A percentile compares a stretch with the other conserved stretches of the same genome.
These are phyloP conservation scores for Trichosporon inkin DNA, from an alignment of 1,284 basidiomycete species.

Conservation along the genomic window DNA sequence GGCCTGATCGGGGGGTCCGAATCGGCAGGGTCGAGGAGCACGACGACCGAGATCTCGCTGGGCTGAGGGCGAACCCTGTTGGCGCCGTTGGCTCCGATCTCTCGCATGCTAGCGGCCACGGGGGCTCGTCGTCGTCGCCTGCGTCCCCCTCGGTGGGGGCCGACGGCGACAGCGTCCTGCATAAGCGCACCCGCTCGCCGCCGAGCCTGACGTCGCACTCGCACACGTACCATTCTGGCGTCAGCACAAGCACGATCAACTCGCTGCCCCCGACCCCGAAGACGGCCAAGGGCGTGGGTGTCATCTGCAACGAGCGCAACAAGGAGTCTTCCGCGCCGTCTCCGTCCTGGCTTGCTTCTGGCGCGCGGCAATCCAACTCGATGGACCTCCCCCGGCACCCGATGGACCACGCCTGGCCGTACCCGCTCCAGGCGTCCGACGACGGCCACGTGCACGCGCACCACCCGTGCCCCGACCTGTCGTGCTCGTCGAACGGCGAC, in stretches of 20 bases:
- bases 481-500: neutral
- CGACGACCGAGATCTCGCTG: no score
- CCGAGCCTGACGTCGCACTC: neutral
- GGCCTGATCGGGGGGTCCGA: no score
- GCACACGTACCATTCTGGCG: neutral
- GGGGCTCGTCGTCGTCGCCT: no score
- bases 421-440: neutral
- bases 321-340: neutral
- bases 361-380: neutral
- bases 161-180: neutral
- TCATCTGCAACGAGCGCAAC: neutral
- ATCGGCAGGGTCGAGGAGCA: no score
- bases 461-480: neutral
- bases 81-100: no score
- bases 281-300: neutral
- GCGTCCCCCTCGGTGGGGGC: neutral
- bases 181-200: neutral
- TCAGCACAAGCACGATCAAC: slow-evolving; percentile 1
- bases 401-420: slow-evolving; percentile 2
- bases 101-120: no score
- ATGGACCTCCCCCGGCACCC: neutral
- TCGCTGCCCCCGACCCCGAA: neutral
- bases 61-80: no score
- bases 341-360: neutral
- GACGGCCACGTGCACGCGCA: slow-evolving; percentile 1